Base-by-base conservation (phyloP, 2,329 filamentous ascomycete genomes). In the Fusarium foetens region DNA sequence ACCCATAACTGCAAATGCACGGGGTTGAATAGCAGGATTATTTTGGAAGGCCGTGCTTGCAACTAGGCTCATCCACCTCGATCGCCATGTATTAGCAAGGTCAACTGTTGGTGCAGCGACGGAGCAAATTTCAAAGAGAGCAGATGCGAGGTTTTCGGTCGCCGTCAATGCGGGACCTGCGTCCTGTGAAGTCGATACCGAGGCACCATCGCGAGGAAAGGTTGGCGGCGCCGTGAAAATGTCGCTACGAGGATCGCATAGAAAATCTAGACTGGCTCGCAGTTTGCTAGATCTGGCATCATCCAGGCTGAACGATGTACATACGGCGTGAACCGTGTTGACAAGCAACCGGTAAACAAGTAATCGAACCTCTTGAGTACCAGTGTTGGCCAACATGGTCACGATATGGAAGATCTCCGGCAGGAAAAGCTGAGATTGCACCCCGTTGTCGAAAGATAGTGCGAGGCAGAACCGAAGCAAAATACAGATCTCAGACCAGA, bases 31-130 rank as follows among this genome's bases (percentile, higher is more conserved):
- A 5, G 91, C 90, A 13, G 90, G 91, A 76, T 93, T 93, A 76
- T 90, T 92, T 77, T 93, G 91, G 77, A 93, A 93, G 1, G 91
- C 91, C 14, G 90, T 93, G 76, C 91, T 93, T 21, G 91, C 90
- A 42, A 93, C 90, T 27, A 93, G 82, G 74, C 90, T 92, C 91
- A 93, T 92, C 91, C 91, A 93, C 25, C 91, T 86, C 25, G 91
- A 90, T 31, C 91, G 87, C 91, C 91, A 93, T 21, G 88, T 86
- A 75, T 93, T 93, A 27, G 90, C 87, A 75, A 91, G 84, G 72
- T 92, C 90, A 13, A 89, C 81, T 1, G 90, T 90, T 16, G 90
- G 88, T 17, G 91, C 90, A 6, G 90, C 90, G 21, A 91, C 83
- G 4, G 86, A 84, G 69, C 89, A 92, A 19, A 91, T 85, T 65